Base-by-base conservation (phyloP, 768 basidiomycete genomes). In the Lactarius sanguifluus region DNA sequence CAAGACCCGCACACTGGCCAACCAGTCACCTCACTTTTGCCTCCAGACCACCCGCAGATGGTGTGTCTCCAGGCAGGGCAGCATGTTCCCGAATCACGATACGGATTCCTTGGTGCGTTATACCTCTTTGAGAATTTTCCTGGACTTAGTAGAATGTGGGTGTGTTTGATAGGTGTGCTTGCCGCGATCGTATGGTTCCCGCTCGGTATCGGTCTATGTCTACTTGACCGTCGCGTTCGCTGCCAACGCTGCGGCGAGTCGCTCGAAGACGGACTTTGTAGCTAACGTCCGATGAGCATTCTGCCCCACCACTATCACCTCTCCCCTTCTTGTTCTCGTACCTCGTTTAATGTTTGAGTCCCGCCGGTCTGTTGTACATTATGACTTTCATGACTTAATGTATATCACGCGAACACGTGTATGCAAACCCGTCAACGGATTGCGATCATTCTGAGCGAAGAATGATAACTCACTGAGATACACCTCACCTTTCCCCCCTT, bases 111-210 rank as follows among this genome's bases (percentile, higher is more conserved):
- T 9, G 92, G 90, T 86, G 73, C 71, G 85, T 75, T 62, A 34
- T 12, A 18, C 16, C n/a, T 18, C 7, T 25, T 18, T n/a, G 1
- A 57, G 13, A 45, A 15, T 7, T 5, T 25, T 34, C 6, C n/a
- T 34, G 34, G 47, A 36, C 45, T 38, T 5, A 67, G 28, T 12
- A 13, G 28, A 32, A 3, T 56, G 18, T 1, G 20, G 25, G 61
- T 58, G 45, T 59, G 47, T 40, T 45, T 25, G 9, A 40, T 67
- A 92, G 91, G 92, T 62, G 76, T 94, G 38, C 77, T 94, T n/a
- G 89, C 89, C 9, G 92, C 92, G 5, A 77, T 94, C 30, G 79
- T 94, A 66, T 94, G 91, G 92, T 94, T 94, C 79, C 92, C 92
- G 4, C 76, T 93, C 0, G 92, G 92, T 5, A 81, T 94, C 45